Base-by-base conservation (phyloP, 192 early-diverging fungal species). In the Podila horticola region DNA sequence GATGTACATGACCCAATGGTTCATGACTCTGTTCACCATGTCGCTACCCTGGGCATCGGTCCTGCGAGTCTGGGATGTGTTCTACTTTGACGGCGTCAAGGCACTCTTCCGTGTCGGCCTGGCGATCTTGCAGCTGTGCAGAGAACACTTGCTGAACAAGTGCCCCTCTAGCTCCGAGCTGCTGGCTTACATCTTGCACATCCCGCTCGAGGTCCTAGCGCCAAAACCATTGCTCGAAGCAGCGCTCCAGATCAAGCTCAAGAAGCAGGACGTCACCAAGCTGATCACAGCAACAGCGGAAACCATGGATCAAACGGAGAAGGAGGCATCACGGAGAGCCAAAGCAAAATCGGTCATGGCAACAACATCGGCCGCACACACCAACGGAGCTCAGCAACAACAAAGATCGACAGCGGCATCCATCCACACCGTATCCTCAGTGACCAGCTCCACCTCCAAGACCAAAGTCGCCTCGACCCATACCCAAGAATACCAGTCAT, bases 1-100 rank as follows among this genome's bases (percentile, higher is more conserved):
- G 48, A 97, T 94, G 92, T 99, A 95, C 58, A 92, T 95, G 20
- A 92, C 97, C 6, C 92, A 94, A 29, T 99, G 97, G 97, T 97
- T 97, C 62, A 77, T 99, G 82, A 96, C 97, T 0, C 76, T 94
- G 13, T 99, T 94, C 68, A 98, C 96, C 4, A 84, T 93, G 83
- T 86, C 93, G 8, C 79, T 97, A 55, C 96, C 96, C 19, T 98
- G 97, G 97, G 83, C 88, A 7, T 89, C 95, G 3, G 95, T 94
- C 3, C 86, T 98, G 29, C 84, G 97, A 9, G 90, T 98, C 33
- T 97, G 96, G 96, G 97, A 98, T 84, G 92, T 95, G 86, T 94
- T 98, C 64, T 89, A 93, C 68, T 93, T 89, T 71, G 93, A 95
- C 75, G 94, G 92, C 64, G 85, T 91, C 60, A 97, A 98, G 74